phyloP scores from a whole-genome alignment of 192 early-diverging fungal genomes.

The Chytriomyces confervae region DNA sequence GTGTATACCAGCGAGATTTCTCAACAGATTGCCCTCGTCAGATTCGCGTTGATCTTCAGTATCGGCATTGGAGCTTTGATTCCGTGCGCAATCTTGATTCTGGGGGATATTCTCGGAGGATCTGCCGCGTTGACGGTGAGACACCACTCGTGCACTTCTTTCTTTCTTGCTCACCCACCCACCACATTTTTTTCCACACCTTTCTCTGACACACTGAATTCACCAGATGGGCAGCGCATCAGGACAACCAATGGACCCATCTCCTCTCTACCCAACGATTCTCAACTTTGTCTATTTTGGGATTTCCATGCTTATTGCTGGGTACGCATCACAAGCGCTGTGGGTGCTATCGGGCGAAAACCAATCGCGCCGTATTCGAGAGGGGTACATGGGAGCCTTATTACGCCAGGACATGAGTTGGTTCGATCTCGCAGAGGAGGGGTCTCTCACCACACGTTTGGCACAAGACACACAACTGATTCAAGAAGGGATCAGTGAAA shows the following conservation, averaged over 20 bases:
- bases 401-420: slow-evolving; percentile 36
- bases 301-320: slow-evolving; percentile 33
- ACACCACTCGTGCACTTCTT: no score
- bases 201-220: no score
- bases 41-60: slow-evolving; percentile 29
- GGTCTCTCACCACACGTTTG: slow-evolving; percentile 54
- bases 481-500: slow-evolving; percentile 65
- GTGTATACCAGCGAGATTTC: neutral
- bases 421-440: slow-evolving; percentile 52
- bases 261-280: slow-evolving; percentile 31
- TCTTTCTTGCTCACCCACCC: no score
- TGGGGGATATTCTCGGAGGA: slow-evolving; percentile 32
- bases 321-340: slow-evolving; percentile 43
- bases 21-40: slow-evolving; percentile 1
- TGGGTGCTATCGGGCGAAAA: slow-evolving; percentile 49
- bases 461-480: slow-evolving; percentile 52
- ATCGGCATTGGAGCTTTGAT: slow-evolving; percentile 36
- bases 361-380: slow-evolving; percentile 44
- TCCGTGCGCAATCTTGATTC: slow-evolving; percentile 31
- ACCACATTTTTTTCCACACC: no score
- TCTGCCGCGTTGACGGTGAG: neutral
- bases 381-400: slow-evolving; percentile 42
- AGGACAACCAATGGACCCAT: slow-evolving; percentile 3
- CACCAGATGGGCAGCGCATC: no score
- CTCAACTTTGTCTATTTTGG: slow-evolving; percentile 44